phyloP scores from a whole-genome alignment of 768 basidiomycete genomes.

The Trametes cingulata region DNA sequence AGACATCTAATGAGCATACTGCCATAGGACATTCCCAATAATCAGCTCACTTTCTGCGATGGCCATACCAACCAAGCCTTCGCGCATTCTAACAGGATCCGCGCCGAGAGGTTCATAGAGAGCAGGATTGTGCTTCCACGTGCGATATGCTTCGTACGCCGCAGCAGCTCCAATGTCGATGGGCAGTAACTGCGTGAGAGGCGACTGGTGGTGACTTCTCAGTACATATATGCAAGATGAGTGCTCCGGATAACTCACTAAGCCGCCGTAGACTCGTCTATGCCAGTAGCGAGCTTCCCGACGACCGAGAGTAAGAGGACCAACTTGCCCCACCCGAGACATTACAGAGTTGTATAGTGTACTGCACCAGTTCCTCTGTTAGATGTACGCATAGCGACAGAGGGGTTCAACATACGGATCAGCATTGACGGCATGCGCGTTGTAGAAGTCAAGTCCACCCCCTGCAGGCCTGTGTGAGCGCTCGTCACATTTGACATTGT shows the following conservation, averaged over 20 bases:
- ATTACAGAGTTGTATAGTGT: slow-evolving; percentile 39
- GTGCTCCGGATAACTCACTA: slow-evolving; percentile 39
- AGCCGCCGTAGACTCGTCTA: slow-evolving; percentile 60
- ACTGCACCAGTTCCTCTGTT: slow-evolving; percentile 20
- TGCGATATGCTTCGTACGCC: slow-evolving; percentile 73
- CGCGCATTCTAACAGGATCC: slow-evolving; percentile 60
- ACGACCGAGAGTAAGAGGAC: slow-evolving; percentile 46
- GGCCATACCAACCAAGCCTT: slow-evolving; percentile 67
- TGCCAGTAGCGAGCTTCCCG: slow-evolving; percentile 69
- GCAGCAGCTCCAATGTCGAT: slow-evolving; percentile 73
- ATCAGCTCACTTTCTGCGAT: slow-evolving; percentile 61
- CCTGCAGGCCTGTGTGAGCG: slow-evolving; percentile 38
- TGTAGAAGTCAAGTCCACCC: slow-evolving; percentile 63
- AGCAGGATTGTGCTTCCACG: slow-evolving; percentile 51
- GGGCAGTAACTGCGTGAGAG: slow-evolving; percentile 51
- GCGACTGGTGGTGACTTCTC: slow-evolving; percentile 40
- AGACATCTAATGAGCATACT: background rate
- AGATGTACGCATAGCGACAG: too few species aligned
- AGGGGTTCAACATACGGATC: slow-evolving; percentile 50
- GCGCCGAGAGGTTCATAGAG: slow-evolving; percentile 58
- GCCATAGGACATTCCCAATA: too few species aligned
- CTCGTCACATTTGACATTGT: slow-evolving; percentile 16
- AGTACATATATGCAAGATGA: background rate
- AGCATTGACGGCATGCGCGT: slow-evolving; percentile 55
- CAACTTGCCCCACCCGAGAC: slow-evolving; percentile 28